Percentiles rank a stretch among this genome's conserved stretches.
These are phyloP conservation scores for Malassezia sp. DNA, from an alignment of 1,284 basidiomycete genomes.

Conservation along the genomic window DNA sequence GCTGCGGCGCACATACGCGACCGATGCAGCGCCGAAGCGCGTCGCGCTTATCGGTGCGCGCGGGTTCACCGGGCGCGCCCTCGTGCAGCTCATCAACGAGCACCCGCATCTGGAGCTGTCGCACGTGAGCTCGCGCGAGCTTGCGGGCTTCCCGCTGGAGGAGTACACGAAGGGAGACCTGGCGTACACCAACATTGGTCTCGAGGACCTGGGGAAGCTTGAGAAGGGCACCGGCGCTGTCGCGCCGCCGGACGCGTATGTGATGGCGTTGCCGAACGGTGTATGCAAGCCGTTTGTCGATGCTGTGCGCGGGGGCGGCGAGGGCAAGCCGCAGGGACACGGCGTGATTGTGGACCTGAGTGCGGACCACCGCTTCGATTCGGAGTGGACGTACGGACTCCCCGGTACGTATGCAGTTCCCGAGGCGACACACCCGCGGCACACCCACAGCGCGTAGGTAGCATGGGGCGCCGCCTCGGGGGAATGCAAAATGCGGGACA, in stretches of 20 bases:
- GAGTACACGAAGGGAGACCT: conserved; percentile 64
- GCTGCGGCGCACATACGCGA: conserved; percentile 53
- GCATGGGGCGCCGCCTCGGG: too few species aligned
- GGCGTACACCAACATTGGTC: conserved; percentile 47
- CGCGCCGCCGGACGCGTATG: conserved; percentile 43
- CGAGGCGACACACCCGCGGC: too few species aligned
- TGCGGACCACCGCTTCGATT: conserved; percentile 90
- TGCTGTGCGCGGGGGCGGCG: conserved; percentile 65
- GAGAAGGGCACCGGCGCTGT: conserved; percentile 36
- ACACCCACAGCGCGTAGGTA: too few species aligned
- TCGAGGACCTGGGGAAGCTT: conserved; percentile 41
- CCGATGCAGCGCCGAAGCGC: conserved; percentile 54
- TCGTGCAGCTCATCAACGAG: conserved; percentile 68
- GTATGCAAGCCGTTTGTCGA: conserved; percentile 95
- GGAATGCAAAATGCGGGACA: too few species aligned
- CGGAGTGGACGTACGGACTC: conserved; percentile 90
- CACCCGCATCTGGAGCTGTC: conserved; percentile 81
- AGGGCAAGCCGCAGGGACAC: conserved; percentile 58
- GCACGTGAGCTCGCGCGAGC: conserved; percentile 90
- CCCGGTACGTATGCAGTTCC: conserved; percentile 90
- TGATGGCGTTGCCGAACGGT: conserved; percentile 96
- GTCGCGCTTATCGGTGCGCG: conserved; percentile 92
- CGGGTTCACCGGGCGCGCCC: conserved; percentile 85
- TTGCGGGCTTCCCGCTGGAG: conserved; percentile 68
- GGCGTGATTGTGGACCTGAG: conserved; percentile 67